These are phyloP conservation scores for Microdochium bolleyi DNA, from an alignment of 2,329 filamentous ascomycete species.

Conservation along the genomic window DNA sequence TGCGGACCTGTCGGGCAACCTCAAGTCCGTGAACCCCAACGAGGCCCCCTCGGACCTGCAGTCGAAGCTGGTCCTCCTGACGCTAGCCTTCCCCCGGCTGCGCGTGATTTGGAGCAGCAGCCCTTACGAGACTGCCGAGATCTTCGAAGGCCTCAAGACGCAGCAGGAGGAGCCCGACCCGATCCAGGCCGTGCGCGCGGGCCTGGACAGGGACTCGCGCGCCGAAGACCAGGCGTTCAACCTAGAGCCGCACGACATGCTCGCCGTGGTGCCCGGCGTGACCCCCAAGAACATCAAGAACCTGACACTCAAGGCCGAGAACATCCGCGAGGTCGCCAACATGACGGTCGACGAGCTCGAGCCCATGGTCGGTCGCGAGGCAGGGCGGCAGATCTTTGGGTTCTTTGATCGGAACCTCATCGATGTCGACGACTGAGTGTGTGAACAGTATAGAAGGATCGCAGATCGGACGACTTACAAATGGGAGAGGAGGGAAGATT, in stretches of 20 bases:
- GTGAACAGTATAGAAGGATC: no score
- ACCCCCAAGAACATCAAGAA: constrained; percentile 69
- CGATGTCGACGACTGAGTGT: constrained; percentile 34
- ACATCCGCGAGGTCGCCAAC: constrained; percentile 76
- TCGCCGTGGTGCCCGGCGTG: constrained; percentile 76
- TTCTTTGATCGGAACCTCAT: constrained; percentile 70
- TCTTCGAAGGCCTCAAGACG: constrained; percentile 89
- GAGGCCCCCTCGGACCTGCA: constrained; percentile 68
- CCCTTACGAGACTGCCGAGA: constrained; percentile 94
- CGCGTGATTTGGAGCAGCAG: constrained; percentile 90
- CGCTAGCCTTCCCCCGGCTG: constrained; percentile 81
- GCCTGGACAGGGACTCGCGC: constrained; percentile 57
- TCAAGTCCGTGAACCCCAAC: constrained; percentile 54
- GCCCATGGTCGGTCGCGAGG: constrained; percentile 68
- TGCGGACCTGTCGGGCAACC: constrained; percentile 55
- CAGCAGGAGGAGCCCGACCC: constrained; percentile 88
- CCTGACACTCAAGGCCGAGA: constrained; percentile 65
- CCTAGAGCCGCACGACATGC: constrained; percentile 82
- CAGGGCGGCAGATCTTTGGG: constrained; percentile 64
- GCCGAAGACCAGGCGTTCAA: constrained; percentile 69
- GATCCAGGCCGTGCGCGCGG: constrained; percentile 73
- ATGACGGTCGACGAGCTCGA: constrained; percentile 68
- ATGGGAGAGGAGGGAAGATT: no score
- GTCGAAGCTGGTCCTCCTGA: constrained; percentile 84
- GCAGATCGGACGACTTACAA: no score